Percentiles rank a stretch among this genome's conserved stretches.
phyloP scores from a whole-genome alignment of 2,329 filamentous ascomycete genomes.

The Acrocalymma vagum region DNA sequence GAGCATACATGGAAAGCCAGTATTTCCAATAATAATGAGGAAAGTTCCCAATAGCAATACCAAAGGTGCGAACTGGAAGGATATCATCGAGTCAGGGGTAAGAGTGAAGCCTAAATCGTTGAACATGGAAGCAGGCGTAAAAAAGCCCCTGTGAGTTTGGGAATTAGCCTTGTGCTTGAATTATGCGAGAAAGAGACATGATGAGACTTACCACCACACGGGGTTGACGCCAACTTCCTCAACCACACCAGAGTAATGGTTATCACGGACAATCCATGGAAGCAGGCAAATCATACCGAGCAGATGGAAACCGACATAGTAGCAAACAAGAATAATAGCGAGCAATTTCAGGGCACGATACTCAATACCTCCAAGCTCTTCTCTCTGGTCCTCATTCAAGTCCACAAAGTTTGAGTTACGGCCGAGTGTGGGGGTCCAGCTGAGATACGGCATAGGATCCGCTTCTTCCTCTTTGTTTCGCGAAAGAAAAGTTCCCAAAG shows the following conservation, averaged over 20 bases:
- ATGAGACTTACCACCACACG: slow-evolving; percentile 74
- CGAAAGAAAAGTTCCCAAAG: slow-evolving; percentile 67
- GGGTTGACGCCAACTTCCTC: slow-evolving; percentile 67
- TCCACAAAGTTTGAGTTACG: slow-evolving; percentile 94
- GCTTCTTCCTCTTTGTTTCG: slow-evolving; percentile 58
- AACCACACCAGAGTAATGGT: slow-evolving; percentile 70
- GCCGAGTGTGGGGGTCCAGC: slow-evolving; percentile 90
- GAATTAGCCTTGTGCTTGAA: slow-evolving; percentile 15
- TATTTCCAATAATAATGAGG: slow-evolving; percentile 93
- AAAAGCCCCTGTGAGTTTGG: slow-evolving; percentile 78
- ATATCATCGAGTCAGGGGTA: slow-evolving; percentile 92
- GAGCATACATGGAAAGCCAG: slow-evolving; percentile 93
- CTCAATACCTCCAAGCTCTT: slow-evolving; percentile 95
- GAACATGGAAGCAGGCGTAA: slow-evolving; percentile 86
- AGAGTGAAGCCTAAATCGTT: slow-evolving; percentile 95
- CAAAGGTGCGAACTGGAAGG: slow-evolving; percentile 80
- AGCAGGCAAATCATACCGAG: slow-evolving; percentile 77
- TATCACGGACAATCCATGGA: slow-evolving; percentile 78
- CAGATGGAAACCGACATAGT: slow-evolving; percentile 85
- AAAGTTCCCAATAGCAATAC: slow-evolving; percentile 81
- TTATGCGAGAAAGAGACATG: background rate
- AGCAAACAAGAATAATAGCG: slow-evolving; percentile 76
- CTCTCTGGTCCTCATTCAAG: slow-evolving; percentile 86
- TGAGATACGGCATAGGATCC: slow-evolving; percentile 83
- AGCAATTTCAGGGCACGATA: slow-evolving; percentile 91